Conservation (phyloP, 2,329 filamentous ascomycete genomes). For the Fusarium sp. region DNA sequence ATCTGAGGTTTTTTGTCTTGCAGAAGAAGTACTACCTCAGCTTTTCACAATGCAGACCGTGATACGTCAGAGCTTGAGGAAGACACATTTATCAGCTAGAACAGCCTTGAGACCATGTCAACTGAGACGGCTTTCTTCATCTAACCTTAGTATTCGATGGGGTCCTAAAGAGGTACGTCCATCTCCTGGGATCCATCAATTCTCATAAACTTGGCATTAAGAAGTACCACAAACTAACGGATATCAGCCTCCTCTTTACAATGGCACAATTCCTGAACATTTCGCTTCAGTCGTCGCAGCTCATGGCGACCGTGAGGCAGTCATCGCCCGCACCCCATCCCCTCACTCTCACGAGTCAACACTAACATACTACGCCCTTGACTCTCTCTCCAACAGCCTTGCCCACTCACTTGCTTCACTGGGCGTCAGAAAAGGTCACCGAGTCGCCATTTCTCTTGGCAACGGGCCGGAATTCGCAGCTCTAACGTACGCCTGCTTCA, state of each 20-base stretch:
- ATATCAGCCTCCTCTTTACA: slow-evolving; percentile 73
- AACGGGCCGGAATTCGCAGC: slow-evolving; percentile 87
- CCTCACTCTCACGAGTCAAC: slow-evolving; percentile 67
- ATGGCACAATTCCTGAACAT: slow-evolving; percentile 77
- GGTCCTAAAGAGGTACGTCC: slow-evolving; percentile 50
- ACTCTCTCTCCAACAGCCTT: slow-evolving; percentile 79
- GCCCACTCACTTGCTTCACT: slow-evolving; percentile 76
- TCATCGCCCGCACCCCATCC: slow-evolving; percentile 63
- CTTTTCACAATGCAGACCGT: slow-evolving; percentile 34
- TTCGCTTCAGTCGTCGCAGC: slow-evolving; percentile 73
- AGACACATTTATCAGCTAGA: slow-evolving; percentile 13
- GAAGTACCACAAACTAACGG: slow-evolving; percentile 4
- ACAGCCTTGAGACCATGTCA: slow-evolving; percentile 11
- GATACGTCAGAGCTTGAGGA: slow-evolving; percentile 29
- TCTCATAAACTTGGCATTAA: neutral
- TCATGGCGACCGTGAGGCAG: slow-evolving; percentile 73
- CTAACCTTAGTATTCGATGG: slow-evolving; percentile 47
- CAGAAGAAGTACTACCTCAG: neutral
- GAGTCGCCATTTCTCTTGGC: slow-evolving; percentile 87
- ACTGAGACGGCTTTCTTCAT: slow-evolving; percentile 37
- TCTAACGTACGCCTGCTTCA: slow-evolving; percentile 90
- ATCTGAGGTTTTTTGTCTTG: neutral
- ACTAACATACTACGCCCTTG: slow-evolving; percentile 81
- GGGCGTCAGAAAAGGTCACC: slow-evolving; percentile 83
- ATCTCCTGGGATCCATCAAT: too few species aligned